Evolutionary conservation across 352 stramenopile genomes (phyloP), one percentile per base, ranked within the genome.

Genomic region (Pythium myriotylum): DNA sequence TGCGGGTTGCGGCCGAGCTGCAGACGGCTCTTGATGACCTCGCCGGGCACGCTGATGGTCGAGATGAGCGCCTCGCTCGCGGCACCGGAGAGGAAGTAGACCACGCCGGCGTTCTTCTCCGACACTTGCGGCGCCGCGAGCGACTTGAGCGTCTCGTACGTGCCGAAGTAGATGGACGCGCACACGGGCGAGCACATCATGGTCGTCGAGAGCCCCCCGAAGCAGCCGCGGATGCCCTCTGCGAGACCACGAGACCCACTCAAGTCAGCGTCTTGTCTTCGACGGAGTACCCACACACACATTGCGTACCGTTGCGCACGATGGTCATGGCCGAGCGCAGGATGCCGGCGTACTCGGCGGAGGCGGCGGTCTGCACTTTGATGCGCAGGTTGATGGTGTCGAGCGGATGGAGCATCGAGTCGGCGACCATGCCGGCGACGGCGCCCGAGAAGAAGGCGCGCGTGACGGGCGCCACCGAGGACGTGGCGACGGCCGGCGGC

Each of bases 301-400:
- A 10, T 10, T 37, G 54, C 61, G 35, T 20, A 73, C 66, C 67
- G 50, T 92, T 83, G 24, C 74, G 74, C 16, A 92, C 53, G 26
- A 92, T 91, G 6, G 84, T 92, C 46, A 70, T 53, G 0, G 86
- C 62, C 2, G 84, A 74, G 42, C 78, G 74, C n/a, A 85, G 22
- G 35, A 92, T 80, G 40, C 75, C 78, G 33, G 72, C 73, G 68
- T 92, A 92, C 59, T 88, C 84, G 62, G 72, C 54, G 13, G 65
- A 78, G 16, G 69, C 67, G 42, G 54, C 58, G 23, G 73, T 71
- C 67, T 91, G 84, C 42, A 94, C 81, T 62, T 94, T 94, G 74
- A 92, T 91, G 41, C 85, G 85, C 41, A 92, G 58, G 65, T 92
- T 94, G 57, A 94, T 84, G 19, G 88, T 87, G 55, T 94, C 85